A percentile compares a stretch with the other conserved stretches of the same genome.
Evolutionary conservation across 2,329 filamentous ascomycete genomes (phyloP).

Genomic region (Hymenoscyphus repandus): DNA sequence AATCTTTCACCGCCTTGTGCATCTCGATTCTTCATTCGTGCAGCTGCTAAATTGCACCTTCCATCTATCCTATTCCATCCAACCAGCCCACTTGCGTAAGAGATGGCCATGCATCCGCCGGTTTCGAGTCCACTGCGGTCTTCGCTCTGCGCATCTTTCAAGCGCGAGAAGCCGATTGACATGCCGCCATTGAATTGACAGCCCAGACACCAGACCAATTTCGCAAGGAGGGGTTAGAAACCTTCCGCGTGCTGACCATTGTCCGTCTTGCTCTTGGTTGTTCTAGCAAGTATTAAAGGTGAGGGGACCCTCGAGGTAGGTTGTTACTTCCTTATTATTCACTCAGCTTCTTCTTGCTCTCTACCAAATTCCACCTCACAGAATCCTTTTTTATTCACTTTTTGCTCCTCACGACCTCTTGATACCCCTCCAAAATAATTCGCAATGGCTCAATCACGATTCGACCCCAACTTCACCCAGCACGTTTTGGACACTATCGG

Average conservation of each 20-base stretch:
- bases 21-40: neutral
- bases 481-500: slow-evolving; percentile 70
- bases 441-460: slow-evolving; percentile 32
- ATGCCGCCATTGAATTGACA: slow-evolving; percentile 1
- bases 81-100: neutral
- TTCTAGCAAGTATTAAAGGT: neutral
- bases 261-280: neutral
- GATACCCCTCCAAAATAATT: neutral
- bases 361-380: too few relatives aligned
- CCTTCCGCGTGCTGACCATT: neutral
- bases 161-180: slow-evolving; percentile 10
- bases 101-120: neutral
- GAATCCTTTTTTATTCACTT: too few relatives aligned
- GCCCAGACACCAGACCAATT: neutral
- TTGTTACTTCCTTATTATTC: neutral
- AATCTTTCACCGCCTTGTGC: neutral
- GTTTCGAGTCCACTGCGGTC: neutral
- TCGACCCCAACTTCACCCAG: slow-evolving; percentile 73
- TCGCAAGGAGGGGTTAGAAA: neutral
- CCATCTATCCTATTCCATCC: neutral
- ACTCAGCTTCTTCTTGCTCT: too few relatives aligned
- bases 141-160: neutral
- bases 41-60: neutral
- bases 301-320: neutral
- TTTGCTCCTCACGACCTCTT: neutral